Evolutionary conservation across 805 yeast species (phyloP).

Genomic region (Kodamaea restingae): DNA sequence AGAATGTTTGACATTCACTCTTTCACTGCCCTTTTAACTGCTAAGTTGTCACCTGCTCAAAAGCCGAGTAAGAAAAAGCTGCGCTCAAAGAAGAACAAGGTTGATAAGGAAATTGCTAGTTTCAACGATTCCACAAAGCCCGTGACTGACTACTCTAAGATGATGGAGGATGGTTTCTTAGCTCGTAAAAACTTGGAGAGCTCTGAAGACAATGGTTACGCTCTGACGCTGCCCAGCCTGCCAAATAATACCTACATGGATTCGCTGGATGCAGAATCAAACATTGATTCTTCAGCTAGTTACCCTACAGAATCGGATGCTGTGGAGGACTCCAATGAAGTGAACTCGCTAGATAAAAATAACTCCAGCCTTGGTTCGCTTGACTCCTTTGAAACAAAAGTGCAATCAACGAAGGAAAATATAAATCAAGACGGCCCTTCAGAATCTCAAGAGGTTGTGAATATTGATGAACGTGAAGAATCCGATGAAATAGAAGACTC

Average conservation of each 20-base stretch:
- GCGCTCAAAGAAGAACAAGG: constrained; percentile 3
- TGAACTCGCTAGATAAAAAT: background rate
- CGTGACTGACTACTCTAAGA: constrained; percentile 7
- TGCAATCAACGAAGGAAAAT: background rate
- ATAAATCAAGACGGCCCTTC: too few relatives aligned
- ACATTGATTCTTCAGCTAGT: background rate
- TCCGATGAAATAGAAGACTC: background rate
- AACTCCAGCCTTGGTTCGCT: background rate
- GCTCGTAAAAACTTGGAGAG: background rate
- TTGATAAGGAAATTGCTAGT: constrained; percentile 6
- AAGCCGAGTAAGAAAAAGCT: constrained; percentile 6
- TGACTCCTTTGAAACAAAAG: background rate
- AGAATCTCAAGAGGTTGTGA: too few relatives aligned
- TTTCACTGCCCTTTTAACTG: constrained; percentile 23
- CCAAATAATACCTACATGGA: background rate
- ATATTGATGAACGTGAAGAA: constrained; percentile 4
- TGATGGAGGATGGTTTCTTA: constrained; percentile 8
- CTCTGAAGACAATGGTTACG: background rate
- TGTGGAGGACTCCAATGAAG: background rate
- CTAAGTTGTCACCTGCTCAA: constrained; percentile 15
- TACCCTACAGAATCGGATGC: background rate
- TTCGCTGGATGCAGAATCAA: background rate
- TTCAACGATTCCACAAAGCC: constrained; percentile 1
- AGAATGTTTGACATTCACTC: constrained; percentile 22
- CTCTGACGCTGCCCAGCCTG: background rate